These are phyloP conservation scores for Trichosporon ovoides DNA, from an alignment of 1,284 basidiomycete genomes.

Conservation along the genomic window DNA sequence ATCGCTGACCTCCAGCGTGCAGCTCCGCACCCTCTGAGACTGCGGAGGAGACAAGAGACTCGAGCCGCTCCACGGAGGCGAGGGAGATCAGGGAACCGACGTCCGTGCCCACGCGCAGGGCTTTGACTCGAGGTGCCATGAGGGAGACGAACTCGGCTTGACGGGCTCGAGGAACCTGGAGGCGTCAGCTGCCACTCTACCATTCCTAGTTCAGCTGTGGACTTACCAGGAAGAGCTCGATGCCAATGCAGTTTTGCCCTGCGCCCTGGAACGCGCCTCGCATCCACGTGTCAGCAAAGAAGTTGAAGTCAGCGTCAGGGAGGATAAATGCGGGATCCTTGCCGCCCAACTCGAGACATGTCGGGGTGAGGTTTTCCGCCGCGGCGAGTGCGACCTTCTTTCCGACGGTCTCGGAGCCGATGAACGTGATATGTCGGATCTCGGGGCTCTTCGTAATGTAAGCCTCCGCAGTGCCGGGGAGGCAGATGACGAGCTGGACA, in stretches of 20 bases:
- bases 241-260: conserved; percentile 96
- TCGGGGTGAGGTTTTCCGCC: conserved; percentile 76
- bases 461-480: conserved; percentile 75
- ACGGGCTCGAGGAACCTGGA: conserved; percentile 10
- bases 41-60: conserved; percentile 65
- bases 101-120: conserved; percentile 59
- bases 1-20: conserved; percentile 62
- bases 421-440: conserved; percentile 68
- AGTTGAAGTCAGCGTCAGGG: conserved; percentile 50
- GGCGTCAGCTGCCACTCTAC: too few relatives aligned
- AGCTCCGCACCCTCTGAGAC: conserved; percentile 59
- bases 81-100: conserved; percentile 53
- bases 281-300: conserved; percentile 58
- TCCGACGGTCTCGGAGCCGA: conserved; percentile 87
- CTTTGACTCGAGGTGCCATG: conserved; percentile 59
- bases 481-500: conserved; percentile 77
- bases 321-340: conserved; percentile 55
- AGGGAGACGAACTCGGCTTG: conserved; percentile 61
- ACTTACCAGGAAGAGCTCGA: conserved; percentile 79
- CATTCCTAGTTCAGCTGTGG: too few relatives aligned
- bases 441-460: conserved; percentile 66
- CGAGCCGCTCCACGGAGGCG: conserved; percentile 60
- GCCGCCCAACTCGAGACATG: conserved; percentile 79
- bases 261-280: conserved; percentile 63
- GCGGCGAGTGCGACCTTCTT: conserved; percentile 75